A percentile compares a stretch with the other conserved stretches of the same genome.
Conservation (phyloP, 2,329 filamentous ascomycete species). For the Paecilomyces sp. region DNA sequence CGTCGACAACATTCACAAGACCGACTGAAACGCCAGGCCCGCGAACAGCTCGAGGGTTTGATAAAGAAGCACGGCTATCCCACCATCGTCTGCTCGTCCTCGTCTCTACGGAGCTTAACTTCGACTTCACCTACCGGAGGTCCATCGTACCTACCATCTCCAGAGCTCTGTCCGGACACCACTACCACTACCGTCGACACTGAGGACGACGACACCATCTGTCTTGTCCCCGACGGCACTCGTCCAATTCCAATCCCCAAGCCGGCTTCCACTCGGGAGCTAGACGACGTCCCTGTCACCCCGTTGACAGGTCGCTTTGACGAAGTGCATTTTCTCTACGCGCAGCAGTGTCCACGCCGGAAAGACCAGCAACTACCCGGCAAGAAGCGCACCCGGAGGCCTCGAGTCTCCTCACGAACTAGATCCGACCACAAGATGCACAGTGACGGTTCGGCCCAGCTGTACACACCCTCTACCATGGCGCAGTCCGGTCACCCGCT, state of each 20-base stretch:
- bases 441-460: neutral
- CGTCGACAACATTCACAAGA: constrained; percentile 17
- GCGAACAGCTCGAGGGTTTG: constrained; percentile 29
- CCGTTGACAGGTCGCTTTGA: constrained; percentile 32
- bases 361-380: constrained; percentile 8
- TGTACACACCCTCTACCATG: constrained; percentile 7
- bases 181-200: constrained; percentile 3
- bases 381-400: constrained; percentile 8
- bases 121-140: constrained; percentile 30
- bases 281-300: constrained; percentile 28
- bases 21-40: constrained; percentile 15
- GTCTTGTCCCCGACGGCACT: constrained; percentile 20
- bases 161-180: neutral
- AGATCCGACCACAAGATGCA: neutral
- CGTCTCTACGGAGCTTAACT: constrained; percentile 30
- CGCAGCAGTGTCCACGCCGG: constrained; percentile 14
- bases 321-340: constrained; percentile 26
- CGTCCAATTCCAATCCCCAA: constrained; percentile 29
- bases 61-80: constrained; percentile 32
- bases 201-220: constrained; percentile 15
- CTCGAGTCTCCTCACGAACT: constrained; percentile 4
- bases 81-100: constrained; percentile 29
- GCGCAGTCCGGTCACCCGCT: constrained; percentile 28
- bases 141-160: constrained; percentile 19
- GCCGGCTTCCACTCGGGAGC: constrained; percentile 15